Conservation (phyloP, 352 stramenopile genomes). For the Globisporangium parvum region DNA sequence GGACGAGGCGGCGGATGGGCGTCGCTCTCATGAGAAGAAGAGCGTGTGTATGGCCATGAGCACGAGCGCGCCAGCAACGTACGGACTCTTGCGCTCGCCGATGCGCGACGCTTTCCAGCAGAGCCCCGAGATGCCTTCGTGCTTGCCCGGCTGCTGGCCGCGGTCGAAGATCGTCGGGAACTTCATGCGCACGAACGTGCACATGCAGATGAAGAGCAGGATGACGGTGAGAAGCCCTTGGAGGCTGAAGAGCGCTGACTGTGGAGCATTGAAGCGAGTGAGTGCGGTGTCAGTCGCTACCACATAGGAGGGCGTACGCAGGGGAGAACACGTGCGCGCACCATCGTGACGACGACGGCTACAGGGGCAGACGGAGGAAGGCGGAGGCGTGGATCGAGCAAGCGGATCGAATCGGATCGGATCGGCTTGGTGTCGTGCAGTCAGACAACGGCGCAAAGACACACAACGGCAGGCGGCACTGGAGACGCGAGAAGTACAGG, state of each 20-base stretch:
- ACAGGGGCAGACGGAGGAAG: no score
- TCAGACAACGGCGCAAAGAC: no score
- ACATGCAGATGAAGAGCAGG: slow-evolving; percentile 97
- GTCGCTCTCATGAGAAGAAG: slow-evolving; percentile 56
- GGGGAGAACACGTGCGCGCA: no score
- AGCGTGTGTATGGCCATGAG: slow-evolving; percentile 90
- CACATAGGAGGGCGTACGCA: slow-evolving; percentile 1
- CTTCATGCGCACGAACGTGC: slow-evolving; percentile 94
- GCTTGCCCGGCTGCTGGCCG: slow-evolving; percentile 69
- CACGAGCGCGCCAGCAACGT: slow-evolving; percentile 75
- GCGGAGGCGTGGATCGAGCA: no score
- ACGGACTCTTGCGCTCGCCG: slow-evolving; percentile 89
- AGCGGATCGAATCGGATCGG: no score
- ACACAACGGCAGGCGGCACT: no score
- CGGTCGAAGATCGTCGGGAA: slow-evolving; percentile 94
- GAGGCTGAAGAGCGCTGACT: slow-evolving; percentile 97
- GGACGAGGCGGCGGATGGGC: background rate
- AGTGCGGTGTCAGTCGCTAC: background rate
- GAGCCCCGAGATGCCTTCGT: slow-evolving; percentile 83
- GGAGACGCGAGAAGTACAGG: no score
- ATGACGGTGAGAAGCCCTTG: slow-evolving; percentile 94
- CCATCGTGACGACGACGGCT: no score
- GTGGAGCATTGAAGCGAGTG: slow-evolving; percentile 1
- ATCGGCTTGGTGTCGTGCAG: no score
- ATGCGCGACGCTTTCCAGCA: slow-evolving; percentile 92